phyloP scores from a whole-genome alignment of 495 filamentous ascomycete genomes.

The Aspergillus nidulans region DNA sequence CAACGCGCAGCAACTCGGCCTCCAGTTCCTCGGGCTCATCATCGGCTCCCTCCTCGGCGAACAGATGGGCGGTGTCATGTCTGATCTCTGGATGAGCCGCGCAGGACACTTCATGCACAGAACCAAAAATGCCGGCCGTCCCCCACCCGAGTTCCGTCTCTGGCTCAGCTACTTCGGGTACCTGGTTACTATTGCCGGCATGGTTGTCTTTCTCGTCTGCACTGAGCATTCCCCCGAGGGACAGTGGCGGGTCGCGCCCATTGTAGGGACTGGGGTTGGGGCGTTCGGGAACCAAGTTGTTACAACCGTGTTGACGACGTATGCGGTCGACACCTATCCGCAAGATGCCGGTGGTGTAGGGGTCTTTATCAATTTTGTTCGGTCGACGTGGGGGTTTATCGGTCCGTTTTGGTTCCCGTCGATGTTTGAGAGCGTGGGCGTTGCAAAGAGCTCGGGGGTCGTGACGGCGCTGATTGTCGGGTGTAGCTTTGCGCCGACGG shows the following conservation, averaged over 20 bases:
- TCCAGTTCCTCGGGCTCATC: conserved; percentile 52
- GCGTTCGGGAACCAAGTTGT: conserved; percentile 54
- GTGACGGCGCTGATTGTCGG: conserved; percentile 38
- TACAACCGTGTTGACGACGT: conserved; percentile 54
- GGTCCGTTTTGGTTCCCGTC: conserved; percentile 53
- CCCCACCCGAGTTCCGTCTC: conserved; percentile 43
- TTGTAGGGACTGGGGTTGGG: conserved; percentile 49
- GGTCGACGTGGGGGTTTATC: conserved; percentile 56
- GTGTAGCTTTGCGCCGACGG: conserved; percentile 41
- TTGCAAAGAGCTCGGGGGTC: conserved; percentile 41
- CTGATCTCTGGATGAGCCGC: conserved; percentile 49
- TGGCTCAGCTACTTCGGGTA: conserved; percentile 53
- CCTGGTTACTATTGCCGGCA: conserved; percentile 41
- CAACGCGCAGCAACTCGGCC: conserved; percentile 49
- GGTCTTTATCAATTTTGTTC: conserved; percentile 54
- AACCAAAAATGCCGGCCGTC: conserved; percentile 2
- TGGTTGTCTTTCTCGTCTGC: conserved; percentile 48
- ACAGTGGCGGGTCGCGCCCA: conserved; percentile 44
- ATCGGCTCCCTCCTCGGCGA: conserved; percentile 53
- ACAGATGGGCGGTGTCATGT: conserved; percentile 48
- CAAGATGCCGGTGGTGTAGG: conserved; percentile 48
- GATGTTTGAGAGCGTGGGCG: conserved; percentile 47
- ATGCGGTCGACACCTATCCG: conserved; percentile 52
- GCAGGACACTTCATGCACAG: conserved; percentile 21
- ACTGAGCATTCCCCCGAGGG: conserved; percentile 35